phyloP scores from a whole-genome alignment of 2,329 filamentous ascomycete species.

The Exserohilum turcica region DNA sequence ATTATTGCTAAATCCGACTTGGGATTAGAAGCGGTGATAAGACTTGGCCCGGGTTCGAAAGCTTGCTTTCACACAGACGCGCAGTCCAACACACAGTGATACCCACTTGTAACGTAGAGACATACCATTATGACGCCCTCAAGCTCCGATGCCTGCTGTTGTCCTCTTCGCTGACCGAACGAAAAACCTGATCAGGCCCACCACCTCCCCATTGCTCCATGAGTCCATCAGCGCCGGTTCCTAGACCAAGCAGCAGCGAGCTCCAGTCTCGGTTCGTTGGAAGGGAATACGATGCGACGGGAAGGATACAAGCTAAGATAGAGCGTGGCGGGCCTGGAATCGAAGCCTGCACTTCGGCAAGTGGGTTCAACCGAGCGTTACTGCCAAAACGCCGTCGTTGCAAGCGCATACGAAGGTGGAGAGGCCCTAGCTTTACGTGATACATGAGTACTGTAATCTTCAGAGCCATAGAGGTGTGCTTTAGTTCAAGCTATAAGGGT shows the following conservation, averaged over 20 bases:
- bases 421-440: no score
- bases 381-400: conserved; percentile 14
- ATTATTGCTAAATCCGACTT: not conserved
- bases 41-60: not conserved
- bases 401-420: no score
- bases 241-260: not conserved
- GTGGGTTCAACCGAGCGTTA: conserved; percentile 17
- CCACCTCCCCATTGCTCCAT: not conserved
- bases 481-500: no score
- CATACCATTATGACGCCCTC: not conserved
- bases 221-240: not conserved
- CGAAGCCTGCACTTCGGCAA: conserved; percentile 20
- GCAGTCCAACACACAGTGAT: not conserved
- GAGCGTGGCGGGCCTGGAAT: not conserved
- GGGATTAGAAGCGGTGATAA: not conserved
- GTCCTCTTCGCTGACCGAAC: not conserved
- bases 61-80: no score
- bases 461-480: no score
- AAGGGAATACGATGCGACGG: not conserved
- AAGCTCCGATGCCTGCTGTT: not conserved
- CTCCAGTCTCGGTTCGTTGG: not conserved
- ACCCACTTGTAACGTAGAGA: not conserved
- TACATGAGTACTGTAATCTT: no score
- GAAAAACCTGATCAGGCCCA: not conserved
- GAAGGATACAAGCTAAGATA: not conserved